phyloP scores from a whole-genome alignment of 352 stramenopile genomes.

The Aphanomyces euteiches region DNA sequence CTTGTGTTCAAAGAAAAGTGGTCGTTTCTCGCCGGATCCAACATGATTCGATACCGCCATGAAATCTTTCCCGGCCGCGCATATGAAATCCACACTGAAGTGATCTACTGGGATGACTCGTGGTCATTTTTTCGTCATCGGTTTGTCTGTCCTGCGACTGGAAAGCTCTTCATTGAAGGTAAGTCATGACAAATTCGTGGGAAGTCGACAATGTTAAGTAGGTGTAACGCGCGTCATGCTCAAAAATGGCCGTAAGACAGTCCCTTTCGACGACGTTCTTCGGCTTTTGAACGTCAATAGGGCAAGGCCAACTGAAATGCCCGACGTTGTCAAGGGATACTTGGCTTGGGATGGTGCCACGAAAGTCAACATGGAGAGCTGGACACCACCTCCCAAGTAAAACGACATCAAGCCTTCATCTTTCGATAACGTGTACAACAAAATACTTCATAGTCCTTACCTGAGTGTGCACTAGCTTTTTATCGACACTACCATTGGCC shows the following conservation, averaged over 20 bases:
- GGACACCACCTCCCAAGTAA: too few relatives aligned
- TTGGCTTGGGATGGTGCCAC: conserved; percentile 1
- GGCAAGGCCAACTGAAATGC: background rate
- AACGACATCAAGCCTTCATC: too few relatives aligned
- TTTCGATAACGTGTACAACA: too few relatives aligned
- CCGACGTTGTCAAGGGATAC: background rate
- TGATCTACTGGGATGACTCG: conserved; percentile 40
- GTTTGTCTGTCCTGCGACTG: conserved; percentile 39
- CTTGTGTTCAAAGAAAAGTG: background rate
- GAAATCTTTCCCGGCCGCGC: conserved; percentile 38
- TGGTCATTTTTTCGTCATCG: conserved; percentile 38
- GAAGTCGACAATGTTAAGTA: background rate
- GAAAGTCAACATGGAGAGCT: background rate
- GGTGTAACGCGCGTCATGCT: background rate
- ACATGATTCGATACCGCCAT: conserved; percentile 42
- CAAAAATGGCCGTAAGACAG: background rate
- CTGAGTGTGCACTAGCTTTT: too few relatives aligned
- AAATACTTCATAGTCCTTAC: too few relatives aligned
- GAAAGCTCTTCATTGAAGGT: conserved; percentile 38
- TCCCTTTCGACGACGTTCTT: background rate
- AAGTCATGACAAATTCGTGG: background rate
- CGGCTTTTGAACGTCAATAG: background rate
- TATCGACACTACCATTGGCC: too few relatives aligned
- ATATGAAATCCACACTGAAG: conserved; percentile 40
- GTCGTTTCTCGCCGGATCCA: conserved; percentile 37